A percentile compares a stretch with the other conserved stretches of the same genome.
These are phyloP conservation scores for Tylopilus subfusipes DNA, from an alignment of 768 basidiomycete genomes.

Conservation along the genomic window DNA sequence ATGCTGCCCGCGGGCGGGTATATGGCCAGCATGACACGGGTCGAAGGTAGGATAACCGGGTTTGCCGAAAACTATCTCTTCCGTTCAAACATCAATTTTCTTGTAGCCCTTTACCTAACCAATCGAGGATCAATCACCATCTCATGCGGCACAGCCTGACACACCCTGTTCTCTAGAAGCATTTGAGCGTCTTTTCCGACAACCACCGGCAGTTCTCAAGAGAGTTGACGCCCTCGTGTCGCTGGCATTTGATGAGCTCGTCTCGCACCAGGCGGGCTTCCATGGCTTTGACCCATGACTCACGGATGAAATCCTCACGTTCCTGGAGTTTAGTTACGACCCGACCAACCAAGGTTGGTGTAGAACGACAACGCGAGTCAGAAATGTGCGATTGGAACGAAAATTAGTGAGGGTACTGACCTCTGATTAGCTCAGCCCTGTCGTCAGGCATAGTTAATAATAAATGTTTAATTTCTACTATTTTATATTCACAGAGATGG, in stretches of 20 bases:
- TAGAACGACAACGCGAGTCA: background rate
- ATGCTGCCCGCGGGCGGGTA: background rate
- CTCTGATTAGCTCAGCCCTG: slow-evolving; percentile 33
- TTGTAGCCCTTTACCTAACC: slow-evolving; percentile 85
- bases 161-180: slow-evolving; percentile 76
- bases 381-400: background rate
- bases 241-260: slow-evolving; percentile 86
- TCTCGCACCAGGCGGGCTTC: slow-evolving; percentile 85
- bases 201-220: slow-evolving; percentile 86
- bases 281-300: slow-evolving; percentile 95
- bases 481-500: too few relatives aligned
- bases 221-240: slow-evolving; percentile 87
- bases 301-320: slow-evolving; percentile 75
- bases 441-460: slow-evolving; percentile 34
- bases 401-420: slow-evolving; percentile 13
- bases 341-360: background rate
- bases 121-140: slow-evolving; percentile 1
- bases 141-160: slow-evolving; percentile 21
- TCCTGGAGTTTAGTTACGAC: slow-evolving; percentile 55
- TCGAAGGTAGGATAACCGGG: background rate
- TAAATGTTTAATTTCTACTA: too few relatives aligned
- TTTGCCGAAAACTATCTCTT: background rate
- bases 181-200: slow-evolving; percentile 73
- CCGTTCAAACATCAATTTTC: slow-evolving; percentile 54
- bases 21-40: background rate